These are phyloP conservation scores for Paecilomyces variotii DNA, from an alignment of 2,329 filamentous ascomycete species.

Conservation along the genomic window DNA sequence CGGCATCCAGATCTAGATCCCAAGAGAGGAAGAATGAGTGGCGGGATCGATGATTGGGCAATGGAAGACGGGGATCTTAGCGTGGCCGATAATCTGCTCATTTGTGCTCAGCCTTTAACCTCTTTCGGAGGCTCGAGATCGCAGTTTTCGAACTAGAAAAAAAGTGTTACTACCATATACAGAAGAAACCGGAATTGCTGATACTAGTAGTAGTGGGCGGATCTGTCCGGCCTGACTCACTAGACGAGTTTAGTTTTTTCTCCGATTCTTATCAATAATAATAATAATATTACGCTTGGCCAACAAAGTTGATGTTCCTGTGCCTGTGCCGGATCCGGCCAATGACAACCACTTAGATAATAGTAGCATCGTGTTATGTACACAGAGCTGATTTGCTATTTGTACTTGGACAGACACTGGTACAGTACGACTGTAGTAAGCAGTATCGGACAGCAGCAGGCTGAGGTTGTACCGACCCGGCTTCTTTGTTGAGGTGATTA, in stretches of 20 bases:
- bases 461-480: too few relatives aligned
- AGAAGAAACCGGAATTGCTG: too few relatives aligned
- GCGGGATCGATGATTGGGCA: background rate
- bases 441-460: too few relatives aligned
- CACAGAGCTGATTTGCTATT: background rate
- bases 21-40: background rate
- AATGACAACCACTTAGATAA: background rate
- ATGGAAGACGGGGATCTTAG: background rate
- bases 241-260: too few relatives aligned
- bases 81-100: conserved; percentile 20
- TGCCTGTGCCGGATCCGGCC: background rate
- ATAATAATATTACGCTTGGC: too few relatives aligned
- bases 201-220: too few relatives aligned
- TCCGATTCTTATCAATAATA: too few relatives aligned
- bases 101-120: conserved; percentile 15
- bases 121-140: background rate
- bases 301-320: background rate
- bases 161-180: too few relatives aligned
- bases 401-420: background rate
- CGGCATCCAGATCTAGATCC: background rate
- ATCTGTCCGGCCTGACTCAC: too few relatives aligned
- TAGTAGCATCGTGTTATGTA: background rate
- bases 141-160: background rate
- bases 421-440: background rate
- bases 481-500: too few relatives aligned